Base-by-base conservation (phyloP, 257 asterid genomes). In the Primulina tabacum region DNA sequence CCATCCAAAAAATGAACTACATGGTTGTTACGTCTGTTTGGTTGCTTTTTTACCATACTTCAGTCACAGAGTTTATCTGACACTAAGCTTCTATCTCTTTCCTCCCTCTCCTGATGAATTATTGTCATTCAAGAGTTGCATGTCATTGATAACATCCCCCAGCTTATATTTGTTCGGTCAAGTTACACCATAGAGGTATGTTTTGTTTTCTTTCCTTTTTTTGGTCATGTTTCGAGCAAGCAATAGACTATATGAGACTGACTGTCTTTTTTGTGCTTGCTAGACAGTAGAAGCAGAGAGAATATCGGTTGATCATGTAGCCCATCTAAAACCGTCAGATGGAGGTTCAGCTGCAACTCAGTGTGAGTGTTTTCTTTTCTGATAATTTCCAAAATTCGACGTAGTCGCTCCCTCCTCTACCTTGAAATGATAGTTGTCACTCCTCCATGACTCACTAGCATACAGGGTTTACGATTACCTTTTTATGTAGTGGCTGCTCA, bases 301-400 rank as follows among this genome's bases (percentile, higher is more conserved):
- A 71, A 93, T 93, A 68, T 93, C 99, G 20, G 97, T 93, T 64
- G 99, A 93, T 81, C 99, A 90, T 77, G 97, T 93, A 32, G 97
- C 99, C 47, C 97, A 93, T 80, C 94, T 93, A 52, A 93, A 93
- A 79, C 96, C 96, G 75, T 93, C 99, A 67, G 96, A 90, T 77
- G 96, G 99, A 68, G 96, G 99, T 79, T 93, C 97, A 68, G 99
- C 97, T 72, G 96, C 99, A 69, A 93, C 99, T 68, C 97, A 93
- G 68, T 77, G 99, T 90, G 83, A 87, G 92, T 67, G 61, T 61
- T 56, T 43, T 33, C 63, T 62, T 62, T 74, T 56, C 61, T 73
- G 37, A 24, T 50, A 6, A 59, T 28, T 16, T 59, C 57, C 50
- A 43, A 60, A 12, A 67, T 32, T 61, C 70, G 35, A 30, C 34